Evolutionary conservation across 352 stramenopile genomes (phyloP).

Genomic region (Phytophthora rubi): DNA sequence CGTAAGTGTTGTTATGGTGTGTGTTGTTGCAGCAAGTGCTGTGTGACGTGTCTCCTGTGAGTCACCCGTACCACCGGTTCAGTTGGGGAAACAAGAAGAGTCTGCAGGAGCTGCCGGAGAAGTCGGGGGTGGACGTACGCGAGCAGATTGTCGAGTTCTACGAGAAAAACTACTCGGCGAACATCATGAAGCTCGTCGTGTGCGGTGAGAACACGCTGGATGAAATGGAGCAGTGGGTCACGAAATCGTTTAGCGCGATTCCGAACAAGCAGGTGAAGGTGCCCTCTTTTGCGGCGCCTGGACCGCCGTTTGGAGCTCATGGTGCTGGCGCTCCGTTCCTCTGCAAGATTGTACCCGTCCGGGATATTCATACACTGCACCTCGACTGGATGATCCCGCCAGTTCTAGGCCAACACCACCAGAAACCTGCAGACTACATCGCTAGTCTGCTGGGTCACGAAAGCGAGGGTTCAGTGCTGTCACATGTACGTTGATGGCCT

Average conservation of each 20-base stretch:
- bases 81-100: slow-evolving; percentile 87
- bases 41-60: slow-evolving; percentile 52
- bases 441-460: slow-evolving; percentile 84
- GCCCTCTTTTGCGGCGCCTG: slow-evolving; percentile 49
- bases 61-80: slow-evolving; percentile 84
- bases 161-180: slow-evolving; percentile 74
- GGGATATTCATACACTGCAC: slow-evolving; percentile 80
- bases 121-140: slow-evolving; percentile 58
- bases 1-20: slow-evolving; percentile 1
- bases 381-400: slow-evolving; percentile 83
- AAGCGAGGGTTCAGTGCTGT: slow-evolving; percentile 83
- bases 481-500: slow-evolving; percentile 50
- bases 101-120: slow-evolving; percentile 55
- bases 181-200: slow-evolving; percentile 88
- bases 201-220: slow-evolving; percentile 78
- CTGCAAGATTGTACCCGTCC: slow-evolving; percentile 75
- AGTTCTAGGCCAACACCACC: slow-evolving; percentile 67
- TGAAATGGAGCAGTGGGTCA: slow-evolving; percentile 70
- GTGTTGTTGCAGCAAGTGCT: slow-evolving; percentile 72
- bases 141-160: slow-evolving; percentile 73
- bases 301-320: slow-evolving; percentile 59
- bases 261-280: slow-evolving; percentile 56
- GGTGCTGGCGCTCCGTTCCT: slow-evolving; percentile 51
- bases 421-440: slow-evolving; percentile 85
- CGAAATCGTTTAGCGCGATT: slow-evolving; percentile 65